phyloP scores from a whole-genome alignment of 148 eudicot genomes.

The Rhododendron vialii region DNA sequence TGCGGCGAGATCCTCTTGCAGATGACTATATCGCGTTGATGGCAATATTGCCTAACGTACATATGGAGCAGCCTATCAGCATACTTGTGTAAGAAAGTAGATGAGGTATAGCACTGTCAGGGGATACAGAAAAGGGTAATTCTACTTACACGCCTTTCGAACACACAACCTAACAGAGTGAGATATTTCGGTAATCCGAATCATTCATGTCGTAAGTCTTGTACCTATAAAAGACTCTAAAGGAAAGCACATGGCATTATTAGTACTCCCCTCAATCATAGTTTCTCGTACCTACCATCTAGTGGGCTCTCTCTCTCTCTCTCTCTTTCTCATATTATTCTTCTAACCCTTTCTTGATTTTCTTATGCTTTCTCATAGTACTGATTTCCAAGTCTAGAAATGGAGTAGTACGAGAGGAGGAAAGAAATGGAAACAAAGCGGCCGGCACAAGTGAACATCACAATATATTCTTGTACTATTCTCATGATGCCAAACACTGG shows the following conservation, averaged over 20 bases:
- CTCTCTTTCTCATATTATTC: background rate
- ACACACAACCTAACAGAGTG: background rate
- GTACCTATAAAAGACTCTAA: background rate
- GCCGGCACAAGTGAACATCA: background rate
- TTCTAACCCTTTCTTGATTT: background rate
- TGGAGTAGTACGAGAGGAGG: background rate
- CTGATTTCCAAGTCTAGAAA: background rate
- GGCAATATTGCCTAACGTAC: background rate
- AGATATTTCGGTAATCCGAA: background rate
- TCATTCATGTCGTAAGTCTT: background rate
- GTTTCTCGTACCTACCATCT: background rate
- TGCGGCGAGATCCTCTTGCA: background rate
- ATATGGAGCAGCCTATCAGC: background rate
- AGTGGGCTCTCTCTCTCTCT: background rate
- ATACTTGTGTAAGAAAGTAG: background rate
- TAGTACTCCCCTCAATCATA: background rate
- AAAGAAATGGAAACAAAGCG: background rate
- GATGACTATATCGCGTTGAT: background rate
- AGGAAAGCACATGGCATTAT: background rate
- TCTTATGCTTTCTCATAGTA: background rate
- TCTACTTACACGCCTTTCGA: background rate
- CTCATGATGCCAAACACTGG: background rate
- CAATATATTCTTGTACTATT: background rate
- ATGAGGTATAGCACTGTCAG: background rate
- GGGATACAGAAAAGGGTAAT: background rate